Percentiles rank a stretch among this genome's conserved stretches.
These are phyloP conservation scores for Chaetoceros tenuissimus DNA, from an alignment of 108 stramenopile species.

Conservation along the genomic window DNA sequence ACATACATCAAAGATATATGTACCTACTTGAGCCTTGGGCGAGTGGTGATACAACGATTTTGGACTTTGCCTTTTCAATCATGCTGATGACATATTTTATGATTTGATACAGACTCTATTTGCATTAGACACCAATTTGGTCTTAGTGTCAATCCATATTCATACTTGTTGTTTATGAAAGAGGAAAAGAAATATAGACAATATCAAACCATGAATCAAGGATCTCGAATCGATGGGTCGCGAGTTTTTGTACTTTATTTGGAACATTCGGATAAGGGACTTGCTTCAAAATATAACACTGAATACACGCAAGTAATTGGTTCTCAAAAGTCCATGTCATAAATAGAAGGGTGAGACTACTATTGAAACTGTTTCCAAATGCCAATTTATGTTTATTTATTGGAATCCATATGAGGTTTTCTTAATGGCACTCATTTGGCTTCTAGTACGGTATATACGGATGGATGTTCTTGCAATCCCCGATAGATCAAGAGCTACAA, in stretches of 20 bases:
- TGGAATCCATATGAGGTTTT: constrained; percentile 35
- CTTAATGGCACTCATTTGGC: constrained; percentile 35
- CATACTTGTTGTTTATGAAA: constrained; percentile 28
- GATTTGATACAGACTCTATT: not conserved
- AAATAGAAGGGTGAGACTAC: constrained; percentile 23
- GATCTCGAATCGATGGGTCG: constrained; percentile 19
- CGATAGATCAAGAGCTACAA: constrained; percentile 18
- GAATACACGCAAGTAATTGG: constrained; percentile 2
- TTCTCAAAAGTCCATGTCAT: constrained; percentile 37
- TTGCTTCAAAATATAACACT: not conserved
- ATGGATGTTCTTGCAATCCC: constrained; percentile 24
- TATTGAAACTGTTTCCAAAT: constrained; percentile 26
- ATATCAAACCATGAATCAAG: constrained; percentile 18
- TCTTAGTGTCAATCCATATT: constrained; percentile 20
- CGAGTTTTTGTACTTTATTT: constrained; percentile 18
- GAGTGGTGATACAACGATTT: no score
- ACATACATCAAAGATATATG: no score
- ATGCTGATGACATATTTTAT: no score
- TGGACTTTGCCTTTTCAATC: no score
- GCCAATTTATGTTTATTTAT: constrained; percentile 38
- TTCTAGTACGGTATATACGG: constrained; percentile 28
- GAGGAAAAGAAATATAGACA: constrained; percentile 23
- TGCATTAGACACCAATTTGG: constrained; percentile 32
- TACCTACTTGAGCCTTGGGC: no score
- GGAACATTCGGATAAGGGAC: constrained; percentile 19